Evolutionary conservation across 1,284 basidiomycete genomes (phyloP).

Genomic region (Ustilago cynodontis): DNA sequence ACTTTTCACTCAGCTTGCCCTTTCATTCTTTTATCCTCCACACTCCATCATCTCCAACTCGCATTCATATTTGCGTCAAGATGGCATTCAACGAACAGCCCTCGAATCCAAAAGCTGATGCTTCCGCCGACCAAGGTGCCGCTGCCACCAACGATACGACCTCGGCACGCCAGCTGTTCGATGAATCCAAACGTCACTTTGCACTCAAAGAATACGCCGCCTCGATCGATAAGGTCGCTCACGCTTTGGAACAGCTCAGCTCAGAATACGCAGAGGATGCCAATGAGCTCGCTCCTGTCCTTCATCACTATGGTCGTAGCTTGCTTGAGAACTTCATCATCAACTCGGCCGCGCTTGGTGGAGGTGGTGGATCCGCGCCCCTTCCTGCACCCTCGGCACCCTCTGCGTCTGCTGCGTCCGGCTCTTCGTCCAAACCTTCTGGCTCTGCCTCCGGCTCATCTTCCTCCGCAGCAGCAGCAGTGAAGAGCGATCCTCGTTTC

Average conservation of each 20-base stretch:
- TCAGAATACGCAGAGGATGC: constrained; percentile 56
- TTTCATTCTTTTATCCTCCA: not conserved
- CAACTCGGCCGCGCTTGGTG: constrained; percentile 64
- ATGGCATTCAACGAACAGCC: constrained; percentile 53
- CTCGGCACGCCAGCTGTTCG: constrained; percentile 49
- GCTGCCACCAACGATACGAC: constrained; percentile 1
- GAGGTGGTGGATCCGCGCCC: constrained; percentile 50
- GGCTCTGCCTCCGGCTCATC: constrained; percentile 15
- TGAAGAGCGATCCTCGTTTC: constrained; percentile 55
- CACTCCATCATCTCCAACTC: constrained; percentile 6
- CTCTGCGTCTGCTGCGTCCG: constrained; percentile 13
- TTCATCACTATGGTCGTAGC: constrained; percentile 65
- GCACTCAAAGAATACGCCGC: constrained; percentile 61
- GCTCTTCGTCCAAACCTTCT: constrained; percentile 23
- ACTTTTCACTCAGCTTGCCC: constrained; percentile 9
- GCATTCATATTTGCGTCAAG: constrained; percentile 1
- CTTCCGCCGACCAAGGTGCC: not conserved
- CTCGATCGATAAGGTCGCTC: constrained; percentile 55
- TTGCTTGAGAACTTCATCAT: constrained; percentile 64
- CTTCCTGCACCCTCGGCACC: constrained; percentile 29
- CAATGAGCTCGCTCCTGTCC: constrained; percentile 60
- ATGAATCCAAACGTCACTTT: constrained; percentile 60
- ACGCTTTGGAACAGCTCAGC: constrained; percentile 58
- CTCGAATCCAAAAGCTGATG: constrained; percentile 23
- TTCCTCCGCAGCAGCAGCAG: constrained; percentile 11